Evolutionary conservation across 208 protist genomes (phyloP).

Genomic region (Leishmania aethiopica): DNA sequence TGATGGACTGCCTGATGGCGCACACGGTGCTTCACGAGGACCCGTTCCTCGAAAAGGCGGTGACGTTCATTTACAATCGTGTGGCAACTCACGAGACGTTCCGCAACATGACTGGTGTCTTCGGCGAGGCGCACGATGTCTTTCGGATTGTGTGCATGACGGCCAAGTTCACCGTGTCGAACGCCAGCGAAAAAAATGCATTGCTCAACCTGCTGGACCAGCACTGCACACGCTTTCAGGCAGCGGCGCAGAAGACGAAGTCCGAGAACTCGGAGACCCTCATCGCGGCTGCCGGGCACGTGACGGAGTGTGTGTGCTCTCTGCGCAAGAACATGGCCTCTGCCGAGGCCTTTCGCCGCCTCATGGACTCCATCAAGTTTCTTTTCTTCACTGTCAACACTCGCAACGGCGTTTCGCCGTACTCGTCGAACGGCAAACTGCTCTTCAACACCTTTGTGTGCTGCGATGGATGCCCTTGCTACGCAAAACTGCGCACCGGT

Average conservation of each 20-base stretch:
- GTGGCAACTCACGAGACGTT: conserved; percentile 31
- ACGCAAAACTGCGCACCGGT: conserved; percentile 47
- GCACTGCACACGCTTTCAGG: conserved; percentile 48
- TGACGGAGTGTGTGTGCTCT: conserved; percentile 35
- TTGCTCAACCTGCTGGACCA: conserved; percentile 58
- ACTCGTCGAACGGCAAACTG: conserved; percentile 24
- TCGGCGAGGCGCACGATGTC: conserved; percentile 52
- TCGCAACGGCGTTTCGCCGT: conserved; percentile 36
- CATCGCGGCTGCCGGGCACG: conserved; percentile 34
- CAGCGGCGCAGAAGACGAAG: conserved; percentile 38
- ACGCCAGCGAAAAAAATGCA: conserved; percentile 32
- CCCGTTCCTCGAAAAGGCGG: conserved; percentile 74
- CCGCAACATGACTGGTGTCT: conserved; percentile 42
- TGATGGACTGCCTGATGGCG: conserved; percentile 76
- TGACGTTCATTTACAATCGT: conserved; percentile 46
- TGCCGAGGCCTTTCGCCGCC: conserved; percentile 33
- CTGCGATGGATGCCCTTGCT: conserved; percentile 74
- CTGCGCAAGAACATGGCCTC: conserved; percentile 53
- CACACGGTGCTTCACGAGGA: conserved; percentile 76
- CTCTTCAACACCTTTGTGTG: conserved; percentile 75
- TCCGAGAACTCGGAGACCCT: conserved; percentile 34
- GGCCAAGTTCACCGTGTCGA: conserved; percentile 57
- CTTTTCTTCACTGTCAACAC: conserved; percentile 69
- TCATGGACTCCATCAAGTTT: conserved; percentile 65
- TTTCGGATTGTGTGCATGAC: conserved; percentile 70